A percentile compares a stretch with the other conserved stretches of the same genome.
phyloP scores from a whole-genome alignment of 116 monocot species.

The Thalassia testudinum region DNA sequence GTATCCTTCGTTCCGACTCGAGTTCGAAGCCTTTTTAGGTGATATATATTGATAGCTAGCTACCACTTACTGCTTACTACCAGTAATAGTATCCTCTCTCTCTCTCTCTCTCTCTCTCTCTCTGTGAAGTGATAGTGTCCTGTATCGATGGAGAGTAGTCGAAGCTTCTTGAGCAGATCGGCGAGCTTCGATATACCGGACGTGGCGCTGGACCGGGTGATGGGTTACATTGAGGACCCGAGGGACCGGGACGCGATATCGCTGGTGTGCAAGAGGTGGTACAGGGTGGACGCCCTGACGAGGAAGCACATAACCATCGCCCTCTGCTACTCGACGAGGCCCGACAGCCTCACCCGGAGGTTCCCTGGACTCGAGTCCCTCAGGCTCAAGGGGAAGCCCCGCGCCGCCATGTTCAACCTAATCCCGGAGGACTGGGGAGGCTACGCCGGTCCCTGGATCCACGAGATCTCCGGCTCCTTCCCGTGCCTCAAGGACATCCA shows the following conservation, averaged over 20 bases:
- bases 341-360: constrained; percentile 27
- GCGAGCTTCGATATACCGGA: constrained; percentile 13
- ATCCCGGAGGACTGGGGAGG: constrained; percentile 44
- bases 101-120: no score
- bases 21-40: no score
- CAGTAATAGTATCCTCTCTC: no score
- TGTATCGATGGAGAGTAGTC: not conserved
- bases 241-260: constrained; percentile 42
- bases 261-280: constrained; percentile 43
- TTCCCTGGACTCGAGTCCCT: constrained; percentile 38
- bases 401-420: constrained; percentile 21
- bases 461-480: constrained; percentile 2
- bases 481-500: constrained; percentile 19
- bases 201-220: constrained; percentile 11
- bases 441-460: constrained; percentile 24
- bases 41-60: no score
- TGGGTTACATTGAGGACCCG: constrained; percentile 38
- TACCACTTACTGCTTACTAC: no score
- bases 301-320: constrained; percentile 71
- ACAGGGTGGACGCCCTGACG: constrained; percentile 28
- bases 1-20: no score
- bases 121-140: not conserved
- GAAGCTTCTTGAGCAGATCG: not conserved
- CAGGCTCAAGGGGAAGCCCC: constrained; percentile 20
- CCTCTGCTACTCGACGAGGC: constrained; percentile 56